Base-by-base conservation (phyloP, 768 basidiomycete species). In the Asterophora parasitica region DNA sequence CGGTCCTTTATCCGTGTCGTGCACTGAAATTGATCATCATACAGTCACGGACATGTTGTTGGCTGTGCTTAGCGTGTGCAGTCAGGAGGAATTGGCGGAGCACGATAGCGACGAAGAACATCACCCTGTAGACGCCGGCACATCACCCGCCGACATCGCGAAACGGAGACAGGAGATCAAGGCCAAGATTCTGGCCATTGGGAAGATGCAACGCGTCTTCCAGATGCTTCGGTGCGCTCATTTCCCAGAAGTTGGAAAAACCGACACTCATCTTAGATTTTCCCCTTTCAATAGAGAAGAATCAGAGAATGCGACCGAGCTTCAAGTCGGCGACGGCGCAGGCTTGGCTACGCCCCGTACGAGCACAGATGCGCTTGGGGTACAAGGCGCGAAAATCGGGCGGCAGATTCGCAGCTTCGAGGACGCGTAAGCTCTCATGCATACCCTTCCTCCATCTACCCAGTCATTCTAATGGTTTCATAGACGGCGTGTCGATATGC, bases 21-120 rank as follows among this genome's bases (percentile, higher is more conserved):
- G 23, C 6, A 23, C 23, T 23, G 23, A 23, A 23, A 23, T 23
- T 6, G 23, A 3, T 6, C 23, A 3, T 23, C 20, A 10, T 42
- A 2, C 52, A 97, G 95, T 99, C 61, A 89, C 93, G 46, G 95
- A 99, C 62, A 98, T 98, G 95, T 72, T 98, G 28, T 83, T 98
- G 34, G 93, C 94, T 4, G 88, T 99, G 51, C 73, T 99, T 28
- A 85, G 89, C 58, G 88, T 93, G 50, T 99, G 96, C 68, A 88
- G 85, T 52, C 82, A 90, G 58, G 94, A 97, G 62, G 96, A 98
- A 62, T 78, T 98, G 17, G 81, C 80, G 54, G 85, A 84, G 40
- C 61, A 61, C 4, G 74, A 71, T 8, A 65, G 65, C 36, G 77
- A 65, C 4, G 64, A 64, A 31, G 69, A 72, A 17, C 23, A 49